phyloP scores from a whole-genome alignment of 768 basidiomycete genomes.

The Candolleomyces eurysporus region DNA sequence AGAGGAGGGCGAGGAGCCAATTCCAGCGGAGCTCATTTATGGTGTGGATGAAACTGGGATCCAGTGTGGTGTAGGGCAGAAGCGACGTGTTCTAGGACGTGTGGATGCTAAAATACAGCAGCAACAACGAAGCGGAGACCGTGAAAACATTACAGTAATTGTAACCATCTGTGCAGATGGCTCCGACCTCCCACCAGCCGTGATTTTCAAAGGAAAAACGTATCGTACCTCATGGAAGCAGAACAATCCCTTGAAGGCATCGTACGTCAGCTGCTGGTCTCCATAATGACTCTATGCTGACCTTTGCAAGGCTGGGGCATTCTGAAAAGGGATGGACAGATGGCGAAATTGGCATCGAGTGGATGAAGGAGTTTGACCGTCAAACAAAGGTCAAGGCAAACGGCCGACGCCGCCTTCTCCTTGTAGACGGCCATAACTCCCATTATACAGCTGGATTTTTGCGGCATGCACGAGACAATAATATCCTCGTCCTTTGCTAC shows the following conservation, averaged over 20 bases:
- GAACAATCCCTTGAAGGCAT: conserved; percentile 23
- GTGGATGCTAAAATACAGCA: conserved; percentile 20
- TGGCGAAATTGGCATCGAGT: conserved; percentile 33
- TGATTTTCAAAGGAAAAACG: conserved; percentile 32
- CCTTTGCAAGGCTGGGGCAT: conserved; percentile 16
- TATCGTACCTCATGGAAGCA: conserved; percentile 26
- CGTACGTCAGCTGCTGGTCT: conserved; percentile 12
- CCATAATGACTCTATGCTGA: not conserved
- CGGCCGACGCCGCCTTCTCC: conserved; percentile 23
- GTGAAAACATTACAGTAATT: conserved; percentile 40
- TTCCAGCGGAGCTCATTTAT: conserved; percentile 22
- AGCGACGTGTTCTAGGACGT: conserved; percentile 23
- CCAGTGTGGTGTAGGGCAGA: conserved; percentile 7
- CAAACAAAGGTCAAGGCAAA: conserved; percentile 23
- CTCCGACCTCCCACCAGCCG: conserved; percentile 20
- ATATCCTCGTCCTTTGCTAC: conserved; percentile 37
- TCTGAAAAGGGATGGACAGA: conserved; percentile 33
- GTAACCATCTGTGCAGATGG: conserved; percentile 42
- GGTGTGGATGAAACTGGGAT: conserved; percentile 32
- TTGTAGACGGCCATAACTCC: conserved; percentile 39
- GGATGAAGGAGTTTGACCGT: conserved; percentile 33
- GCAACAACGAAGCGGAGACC: conserved; percentile 28
- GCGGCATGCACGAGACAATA: conserved; percentile 20
- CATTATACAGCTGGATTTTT: conserved; percentile 28
- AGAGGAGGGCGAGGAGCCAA: conserved; percentile 8